phyloP scores from a whole-genome alignment of 768 basidiomycete species.

The Auricularia sp. region DNA sequence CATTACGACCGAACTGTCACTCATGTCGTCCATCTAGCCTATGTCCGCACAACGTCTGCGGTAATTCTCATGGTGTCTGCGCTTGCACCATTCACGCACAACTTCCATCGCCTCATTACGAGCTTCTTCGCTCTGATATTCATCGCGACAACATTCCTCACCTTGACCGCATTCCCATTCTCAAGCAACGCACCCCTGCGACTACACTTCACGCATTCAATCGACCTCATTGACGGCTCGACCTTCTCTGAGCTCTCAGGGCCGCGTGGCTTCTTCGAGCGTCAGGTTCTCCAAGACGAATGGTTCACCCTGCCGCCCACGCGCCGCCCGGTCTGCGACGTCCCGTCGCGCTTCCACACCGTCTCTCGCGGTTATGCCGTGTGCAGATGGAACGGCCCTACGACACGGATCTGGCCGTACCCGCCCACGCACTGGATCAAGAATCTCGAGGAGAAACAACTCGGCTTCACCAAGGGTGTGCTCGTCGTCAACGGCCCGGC shows the following conservation, averaged over 20 bases:
- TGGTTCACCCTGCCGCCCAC: not conserved
- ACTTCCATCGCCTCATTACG: constrained; percentile 1
- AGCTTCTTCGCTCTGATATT: not conserved
- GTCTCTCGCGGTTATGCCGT: not conserved
- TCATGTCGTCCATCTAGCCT: not conserved
- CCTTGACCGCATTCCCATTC: constrained; percentile 1
- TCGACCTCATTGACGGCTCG: not conserved
- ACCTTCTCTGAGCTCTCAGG: not conserved
- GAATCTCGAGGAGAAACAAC: not conserved
- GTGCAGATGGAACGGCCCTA: not conserved
- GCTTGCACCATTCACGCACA: constrained; percentile 5
- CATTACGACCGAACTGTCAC: not conserved
- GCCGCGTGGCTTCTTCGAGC: constrained; percentile 1
- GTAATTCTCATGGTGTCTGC: constrained; percentile 1
- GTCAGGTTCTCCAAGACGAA: not conserved
- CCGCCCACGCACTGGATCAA: not conserved
- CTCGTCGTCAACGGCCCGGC: not conserved
- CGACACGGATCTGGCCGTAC: constrained; percentile 1
- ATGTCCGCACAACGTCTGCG: not conserved
- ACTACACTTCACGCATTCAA: not conserved
- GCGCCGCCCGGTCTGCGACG: not conserved
- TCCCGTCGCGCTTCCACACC: not conserved
- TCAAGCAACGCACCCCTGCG: constrained; percentile 1
- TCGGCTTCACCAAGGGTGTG: not conserved
- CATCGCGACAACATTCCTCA: not conserved